Base-by-base conservation (phyloP, 2,329 filamentous ascomycete species). In the Anthostomella pinea region DNA sequence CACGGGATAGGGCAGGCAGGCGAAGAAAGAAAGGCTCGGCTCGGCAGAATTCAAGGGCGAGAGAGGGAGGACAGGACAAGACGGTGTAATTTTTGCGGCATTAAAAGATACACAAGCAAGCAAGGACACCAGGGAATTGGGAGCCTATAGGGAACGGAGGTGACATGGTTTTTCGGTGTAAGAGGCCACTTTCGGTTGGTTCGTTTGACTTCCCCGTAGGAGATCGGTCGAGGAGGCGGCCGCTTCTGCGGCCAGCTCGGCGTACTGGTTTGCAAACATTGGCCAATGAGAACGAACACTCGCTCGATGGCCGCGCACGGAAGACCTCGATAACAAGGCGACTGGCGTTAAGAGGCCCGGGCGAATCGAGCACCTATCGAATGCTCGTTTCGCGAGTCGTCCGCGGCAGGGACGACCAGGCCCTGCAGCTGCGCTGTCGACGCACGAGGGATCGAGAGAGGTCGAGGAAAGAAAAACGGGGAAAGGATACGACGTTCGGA, bases 321-420 rank as follows among this genome's bases (percentile, higher is more conserved):
- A n/a, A n/a, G n/a, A n/a, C n/a, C n/a, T n/a, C n/a, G n/a, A n/a
- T n/a, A 56, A 45, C 39, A 52, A 47, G 53, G 54, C 54, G 53
- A 53, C 33, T 39, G 37, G 38, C 35, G 31, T 36, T n/a, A n/a
- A n/a, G n/a, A 41, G 43, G 29, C 24, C 43, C 48, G 34, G 38
- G 37, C 39, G 11, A 21, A 38, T 40, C 49, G 47, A 52, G 35
- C 53, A 46, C 62, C 67, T 67, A 62, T 62, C 57, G 52, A 57
- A 42, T 42, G 32, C 31, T 32, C 17, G 10, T 36, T 23, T 35
- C 39, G 33, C 40, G 32, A 41, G 46, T 44, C 40, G 38, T 46
- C 35, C 38, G 36, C 43, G 39, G 44, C 46, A 15, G 13, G 27
- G 7, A 9, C 8, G 25, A 14, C 6, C 8, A 11, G 30, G 17